phyloP scores from a whole-genome alignment of 2,329 filamentous ascomycete species.

The Fusarium sp. region DNA sequence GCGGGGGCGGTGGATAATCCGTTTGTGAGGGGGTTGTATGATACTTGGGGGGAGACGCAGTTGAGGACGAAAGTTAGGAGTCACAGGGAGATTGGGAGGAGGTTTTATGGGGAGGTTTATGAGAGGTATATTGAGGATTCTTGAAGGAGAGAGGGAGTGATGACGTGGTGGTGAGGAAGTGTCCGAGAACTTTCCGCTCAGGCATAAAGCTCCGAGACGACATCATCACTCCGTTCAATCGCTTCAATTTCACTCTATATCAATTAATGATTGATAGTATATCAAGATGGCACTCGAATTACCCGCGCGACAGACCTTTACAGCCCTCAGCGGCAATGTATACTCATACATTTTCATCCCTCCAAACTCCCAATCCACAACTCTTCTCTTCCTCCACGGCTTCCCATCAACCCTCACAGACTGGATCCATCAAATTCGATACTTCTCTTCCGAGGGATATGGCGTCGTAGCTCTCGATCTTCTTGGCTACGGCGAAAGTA shows the following conservation, averaged over 20 bases:
- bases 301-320: constrained; percentile 23
- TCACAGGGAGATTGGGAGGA: constrained; percentile 60
- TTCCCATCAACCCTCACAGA: constrained; percentile 60
- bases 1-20: constrained; percentile 59
- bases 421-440: constrained; percentile 54
- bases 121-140: constrained; percentile 59
- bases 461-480: constrained; percentile 58
- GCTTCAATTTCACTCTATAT: not conserved
- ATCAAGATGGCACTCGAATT: constrained; percentile 18
- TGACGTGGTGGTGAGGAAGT: constrained; percentile 12
- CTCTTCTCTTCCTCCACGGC: constrained; percentile 61
- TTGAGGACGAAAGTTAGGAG: constrained; percentile 65
- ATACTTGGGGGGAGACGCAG: constrained; percentile 67
- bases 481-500: constrained; percentile 54
- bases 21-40: constrained; percentile 61
- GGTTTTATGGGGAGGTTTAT: constrained; percentile 61
- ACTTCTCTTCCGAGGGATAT: constrained; percentile 53
- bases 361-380: constrained; percentile 38
- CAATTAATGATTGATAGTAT: not conserved
- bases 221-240: not conserved
- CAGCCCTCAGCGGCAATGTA: constrained; percentile 27
- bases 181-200: constrained; percentile 46
- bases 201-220: constrained; percentile 21
- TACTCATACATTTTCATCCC: constrained; percentile 50
- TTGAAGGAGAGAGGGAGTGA: not conserved